These are phyloP conservation scores for Boletus eberwhitei DNA, from an alignment of 768 basidiomycete species.

Conservation along the genomic window DNA sequence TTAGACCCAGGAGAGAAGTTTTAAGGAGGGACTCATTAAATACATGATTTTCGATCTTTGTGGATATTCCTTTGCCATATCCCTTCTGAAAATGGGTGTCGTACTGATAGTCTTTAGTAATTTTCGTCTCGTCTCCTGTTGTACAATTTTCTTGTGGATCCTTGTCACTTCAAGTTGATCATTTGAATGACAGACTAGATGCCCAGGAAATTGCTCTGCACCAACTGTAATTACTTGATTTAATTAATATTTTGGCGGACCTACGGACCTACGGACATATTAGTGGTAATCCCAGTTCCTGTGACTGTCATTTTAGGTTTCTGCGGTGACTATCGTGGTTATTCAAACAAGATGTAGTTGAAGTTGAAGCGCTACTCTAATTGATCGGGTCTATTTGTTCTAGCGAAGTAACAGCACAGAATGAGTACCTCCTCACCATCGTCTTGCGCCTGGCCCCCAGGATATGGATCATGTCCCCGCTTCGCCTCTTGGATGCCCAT, in stretches of 20 bases:
- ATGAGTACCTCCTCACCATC: slow-evolving; percentile 21
- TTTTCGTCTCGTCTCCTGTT: slow-evolving; percentile 6
- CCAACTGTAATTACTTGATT: too few relatives aligned
- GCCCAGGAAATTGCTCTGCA: background rate
- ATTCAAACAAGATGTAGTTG: background rate
- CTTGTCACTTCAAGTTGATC: background rate
- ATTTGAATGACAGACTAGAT: background rate
- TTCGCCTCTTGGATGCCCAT: background rate
- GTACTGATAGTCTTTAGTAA: slow-evolving; percentile 3
- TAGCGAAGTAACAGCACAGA: slow-evolving; percentile 27
- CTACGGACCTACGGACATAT: too few relatives aligned
- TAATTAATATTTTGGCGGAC: too few relatives aligned
- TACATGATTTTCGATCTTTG: slow-evolving; percentile 29
- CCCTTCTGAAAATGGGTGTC: background rate
- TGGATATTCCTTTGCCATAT: slow-evolving; percentile 8
- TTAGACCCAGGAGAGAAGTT: slow-evolving; percentile 57
- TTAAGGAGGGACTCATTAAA: slow-evolving; percentile 32
- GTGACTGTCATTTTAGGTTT: background rate
- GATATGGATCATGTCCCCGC: slow-evolving; percentile 1
- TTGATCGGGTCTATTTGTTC: slow-evolving; percentile 15
- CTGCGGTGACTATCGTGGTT: background rate
- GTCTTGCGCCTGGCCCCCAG: background rate
- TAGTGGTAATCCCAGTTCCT: too few relatives aligned
- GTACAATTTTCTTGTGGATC: slow-evolving; percentile 10
- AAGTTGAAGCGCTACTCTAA: background rate